Base-by-base conservation (phyloP, 352 stramenopile species). In the Phytopythium ostracodes region DNA sequence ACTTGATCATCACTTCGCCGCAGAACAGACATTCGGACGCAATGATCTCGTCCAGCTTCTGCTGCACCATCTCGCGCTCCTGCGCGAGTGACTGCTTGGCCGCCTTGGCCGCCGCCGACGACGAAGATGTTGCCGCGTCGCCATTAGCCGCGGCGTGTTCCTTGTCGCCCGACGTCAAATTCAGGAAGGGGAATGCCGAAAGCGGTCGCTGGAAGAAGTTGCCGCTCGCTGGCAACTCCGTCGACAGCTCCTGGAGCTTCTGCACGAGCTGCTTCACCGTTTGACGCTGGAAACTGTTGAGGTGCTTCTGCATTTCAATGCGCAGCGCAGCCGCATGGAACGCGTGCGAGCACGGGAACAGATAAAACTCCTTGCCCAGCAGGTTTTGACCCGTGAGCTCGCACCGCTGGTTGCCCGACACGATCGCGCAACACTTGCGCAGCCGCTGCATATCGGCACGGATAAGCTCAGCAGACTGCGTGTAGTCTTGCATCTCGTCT, bases 1-100 rank as follows among this genome's bases (percentile, higher is more conserved):
- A 98, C 71, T 97, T 93, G 70, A 98, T 97, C 94, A 98, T 98
- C 22, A 97, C 87, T 67, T 98, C 90, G 43, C 94, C 92, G 66
- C 94, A 98, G 63, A 98, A 96, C 66, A 97, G 89, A 68, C 94
- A 98, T 73, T 98, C 94, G 44, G 91, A 96, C 27, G 94, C 92
- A 40, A 98, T 88, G 69, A 97, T 97, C 55, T 96, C 89, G 66
- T 98, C 92, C 40, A 98, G 71, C 72, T 98, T 96, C 56, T 94
- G 79, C 75, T 97, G 87, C 43, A 97, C 77, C 77, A 96, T 90
- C 62, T 96, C 87, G n/a, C 85, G 81, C 62, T 94, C 87, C 63
- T 96, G 86, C 14, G 87, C 80, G 43, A 94, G 75, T 12, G 65
- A 87, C 60, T 94, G 84, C 42, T 86, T 84, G 4, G 76, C 78